A percentile compares a stretch with the other conserved stretches of the same genome.
These are phyloP conservation scores for Ceratobasidium sp. DNA, from an alignment of 1,284 basidiomycete species.

Conservation along the genomic window DNA sequence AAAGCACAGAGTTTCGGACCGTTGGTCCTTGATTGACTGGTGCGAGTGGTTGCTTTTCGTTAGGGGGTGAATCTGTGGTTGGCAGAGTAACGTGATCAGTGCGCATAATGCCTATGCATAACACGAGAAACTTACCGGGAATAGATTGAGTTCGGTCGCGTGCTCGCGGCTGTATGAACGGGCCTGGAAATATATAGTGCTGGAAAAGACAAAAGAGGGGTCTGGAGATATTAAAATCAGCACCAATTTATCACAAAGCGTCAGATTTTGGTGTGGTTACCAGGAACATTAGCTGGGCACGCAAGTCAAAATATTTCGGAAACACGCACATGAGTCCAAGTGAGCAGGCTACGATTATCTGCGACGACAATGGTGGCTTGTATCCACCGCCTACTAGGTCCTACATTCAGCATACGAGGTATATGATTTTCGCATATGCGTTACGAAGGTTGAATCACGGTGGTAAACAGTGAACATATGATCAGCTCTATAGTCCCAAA, in stretches of 20 bases:
- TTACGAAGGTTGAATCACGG: not conserved
- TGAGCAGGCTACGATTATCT: constrained; percentile 27
- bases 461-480: not conserved
- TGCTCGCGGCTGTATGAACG: constrained; percentile 20
- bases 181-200: constrained; percentile 30
- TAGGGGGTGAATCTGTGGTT: not conserved
- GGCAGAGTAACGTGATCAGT: not conserved
- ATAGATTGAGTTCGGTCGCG: constrained; percentile 22
- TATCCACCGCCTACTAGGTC: constrained; percentile 39
- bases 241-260: not conserved
- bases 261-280: not conserved
- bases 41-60: not conserved
- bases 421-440: not conserved
- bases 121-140: not conserved
- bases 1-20: constrained; percentile 28
- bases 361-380: constrained; percentile 35
- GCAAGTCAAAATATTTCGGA: not conserved
- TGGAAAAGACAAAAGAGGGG: constrained; percentile 23
- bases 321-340: constrained; percentile 26
- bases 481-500: not conserved
- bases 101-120: not conserved
- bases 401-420: constrained; percentile 10
- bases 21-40: constrained; percentile 9
- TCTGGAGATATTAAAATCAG: not conserved
- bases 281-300: not conserved